phyloP scores from a whole-genome alignment of 805 yeast species.

The Candida michaelii region DNA sequence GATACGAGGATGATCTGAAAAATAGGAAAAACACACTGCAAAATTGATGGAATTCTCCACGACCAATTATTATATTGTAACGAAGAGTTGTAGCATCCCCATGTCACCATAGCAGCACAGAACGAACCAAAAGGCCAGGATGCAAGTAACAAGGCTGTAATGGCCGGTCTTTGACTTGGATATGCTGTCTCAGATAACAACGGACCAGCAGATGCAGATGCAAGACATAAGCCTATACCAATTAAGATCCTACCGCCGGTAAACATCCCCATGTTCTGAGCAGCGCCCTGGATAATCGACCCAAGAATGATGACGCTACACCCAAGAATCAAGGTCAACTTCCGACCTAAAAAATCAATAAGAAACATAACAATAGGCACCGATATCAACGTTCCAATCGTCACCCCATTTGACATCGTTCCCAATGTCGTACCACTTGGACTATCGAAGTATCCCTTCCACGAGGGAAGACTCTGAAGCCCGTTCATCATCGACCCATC shows the following conservation, averaged over 20 bases:
- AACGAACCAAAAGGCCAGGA: conserved; percentile 53
- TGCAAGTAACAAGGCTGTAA: conserved; percentile 46
- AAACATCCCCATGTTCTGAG: conserved; percentile 34
- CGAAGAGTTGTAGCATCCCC: conserved; percentile 3
- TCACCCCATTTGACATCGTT: conserved; percentile 38
- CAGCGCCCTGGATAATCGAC: conserved; percentile 32
- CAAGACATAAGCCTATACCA: conserved; percentile 45
- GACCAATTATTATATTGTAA: conserved; percentile 16
- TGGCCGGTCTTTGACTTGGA: conserved; percentile 41
- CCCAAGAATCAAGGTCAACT: conserved; percentile 24
- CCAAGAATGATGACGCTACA: conserved; percentile 27
- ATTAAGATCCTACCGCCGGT: conserved; percentile 45
- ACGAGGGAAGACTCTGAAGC: conserved; percentile 42
- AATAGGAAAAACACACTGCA: conserved; percentile 49
- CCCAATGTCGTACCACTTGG: conserved; percentile 40
- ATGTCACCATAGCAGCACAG: conserved; percentile 42
- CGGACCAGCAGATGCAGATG: conserved; percentile 44
- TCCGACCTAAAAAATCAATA: conserved; percentile 41
- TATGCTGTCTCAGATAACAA: conserved; percentile 49
- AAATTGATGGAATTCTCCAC: conserved; percentile 56
- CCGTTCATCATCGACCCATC: conserved; percentile 51
- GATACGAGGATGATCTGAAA: conserved; percentile 26
- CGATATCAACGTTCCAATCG: conserved; percentile 37
- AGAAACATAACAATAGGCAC: conserved; percentile 23
- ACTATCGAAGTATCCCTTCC: conserved; percentile 39